Evolutionary conservation across 768 basidiomycete genomes (phyloP), one percentile per base, ranked within the genome.

Genomic region (Termitomyces sp.): DNA sequence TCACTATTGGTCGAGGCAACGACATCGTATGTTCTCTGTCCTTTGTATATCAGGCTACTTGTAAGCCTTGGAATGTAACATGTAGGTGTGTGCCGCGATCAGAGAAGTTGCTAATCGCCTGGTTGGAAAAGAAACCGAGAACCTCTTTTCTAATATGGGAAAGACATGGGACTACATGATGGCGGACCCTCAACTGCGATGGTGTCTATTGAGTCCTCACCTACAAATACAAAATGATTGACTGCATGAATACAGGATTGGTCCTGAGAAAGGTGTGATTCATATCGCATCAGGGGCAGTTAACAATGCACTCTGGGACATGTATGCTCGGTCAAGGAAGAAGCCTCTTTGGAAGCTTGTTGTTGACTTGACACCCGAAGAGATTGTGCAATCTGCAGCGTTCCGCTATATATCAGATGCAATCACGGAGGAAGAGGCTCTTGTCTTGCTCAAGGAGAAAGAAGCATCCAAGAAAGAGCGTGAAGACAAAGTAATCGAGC

Each of bases 271-370:
- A 71, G 95, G 95, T 53, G 92, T 98, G 3, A 94, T 98, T 54
- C 90, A 93, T 68, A 86, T 96, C 53, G 92, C 94, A 2, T 81
- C 90, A 0, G 92, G 83, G 6, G 92, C 92, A 1, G 92, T 98
- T 8, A 84, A 92, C 69, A 97, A 97, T 62, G 95, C 94, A 0
- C 66, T 96, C 2, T 98, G 95, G 95, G 95, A 97, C 66, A 85
- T 96, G 84, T 93, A 85, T 62, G 92, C 92, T 2, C 83, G 87
- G 49, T 77, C 86, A 28, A 74, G 87, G 62, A 76, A 80, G 53
- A 96, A 96, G 72, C 95, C 95, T 6, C 73, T 97, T 3, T 98
- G 95, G 95, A 95, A 97, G 69, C 79, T 98, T 16, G 80, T 98
- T 49, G 87, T 88, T 1, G 95, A 98, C 65, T 93, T 97, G 75